Conservation (phyloP, 1,284 basidiomycete species). For the Meripilus lineatus region DNA sequence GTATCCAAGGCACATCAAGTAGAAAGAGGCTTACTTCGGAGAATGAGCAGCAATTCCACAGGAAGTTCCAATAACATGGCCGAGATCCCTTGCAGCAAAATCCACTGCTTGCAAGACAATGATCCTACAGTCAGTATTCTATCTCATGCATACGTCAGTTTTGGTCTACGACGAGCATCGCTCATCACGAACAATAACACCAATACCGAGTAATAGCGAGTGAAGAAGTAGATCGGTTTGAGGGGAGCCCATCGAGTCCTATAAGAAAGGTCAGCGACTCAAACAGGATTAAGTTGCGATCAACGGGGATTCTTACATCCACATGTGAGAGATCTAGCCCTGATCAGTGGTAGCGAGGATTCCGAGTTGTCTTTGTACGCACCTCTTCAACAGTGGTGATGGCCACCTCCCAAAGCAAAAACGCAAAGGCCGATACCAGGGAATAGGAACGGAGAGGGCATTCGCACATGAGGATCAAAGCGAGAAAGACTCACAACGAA, state of each 20-base stretch:
- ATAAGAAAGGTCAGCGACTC: no score
- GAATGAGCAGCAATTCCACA: conserved; percentile 28
- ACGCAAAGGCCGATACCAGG: no score
- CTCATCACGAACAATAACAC: conserved; percentile 20
- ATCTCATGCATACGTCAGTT: background rate
- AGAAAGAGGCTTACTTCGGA: conserved; percentile 22
- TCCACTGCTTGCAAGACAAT: conserved; percentile 24
- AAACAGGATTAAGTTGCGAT: no score
- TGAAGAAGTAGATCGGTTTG: conserved; percentile 23
- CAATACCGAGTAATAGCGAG: conserved; percentile 23
- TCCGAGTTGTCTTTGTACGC: no score
- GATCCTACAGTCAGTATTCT: conserved; percentile 19
- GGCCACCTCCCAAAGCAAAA: no score
- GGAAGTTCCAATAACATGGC: conserved; percentile 25
- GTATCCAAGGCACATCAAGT: background rate
- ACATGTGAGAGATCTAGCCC: no score
- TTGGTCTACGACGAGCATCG: conserved; percentile 6
- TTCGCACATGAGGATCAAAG: no score
- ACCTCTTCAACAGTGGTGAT: no score
- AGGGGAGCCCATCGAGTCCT: conserved; percentile 23
- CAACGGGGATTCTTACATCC: no score
- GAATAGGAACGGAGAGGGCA: no score
- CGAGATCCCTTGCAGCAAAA: conserved; percentile 27
- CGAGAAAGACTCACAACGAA: no score
- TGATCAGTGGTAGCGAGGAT: no score